Evolutionary conservation across 2,329 filamentous ascomycete species (phyloP), one percentile per base, ranked within the genome.

Genomic region (Hymenoscyphus linearis): DNA sequence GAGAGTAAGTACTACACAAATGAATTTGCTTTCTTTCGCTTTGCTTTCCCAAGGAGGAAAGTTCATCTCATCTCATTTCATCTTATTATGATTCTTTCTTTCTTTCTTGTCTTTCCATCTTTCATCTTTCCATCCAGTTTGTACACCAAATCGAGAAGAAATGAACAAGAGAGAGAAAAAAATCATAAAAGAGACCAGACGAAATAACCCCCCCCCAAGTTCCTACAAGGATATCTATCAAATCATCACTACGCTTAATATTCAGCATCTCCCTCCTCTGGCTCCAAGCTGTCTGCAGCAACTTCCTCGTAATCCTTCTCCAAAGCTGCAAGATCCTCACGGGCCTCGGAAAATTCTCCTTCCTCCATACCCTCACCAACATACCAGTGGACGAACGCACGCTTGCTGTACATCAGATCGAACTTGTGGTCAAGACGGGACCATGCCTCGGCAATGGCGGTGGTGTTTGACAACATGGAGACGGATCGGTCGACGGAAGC

Each of bases 341-440:
- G 79, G 44, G 85, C 85, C 72, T 88, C 85, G 34, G 78, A 81
- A 75, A 87, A 87, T 71, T 88, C 85, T 65, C 85, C 85, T 72
- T 87, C 85, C 74, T 87, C 85, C 85, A 88, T 88, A 74, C 85
- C 85, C 73, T 87, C 85, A 66, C 85, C 85, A 60, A 87, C 85
- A 68, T 87, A 88, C 85, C 85, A 87, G 73, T 87, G 85, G n/a
- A 87, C 85, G 70, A 88, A 88, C 13, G 85, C 85, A 65, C 85
- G 82, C 77, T 87, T 88, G 64, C 80, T 81, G 75, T 87, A 87
- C 85, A 88, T 88, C 64, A 88, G 81, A 70, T 88, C 85, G 73
- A 88, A 88, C 72, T 88, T 87, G 76, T 85, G 83, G 71, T 85
- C 83, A 37, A 87, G 79, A 66, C 83, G 78, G 54, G 78, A 79